phyloP scores from a whole-genome alignment of 2,329 filamentous ascomycete species.

The Talaromyces sp. region DNA sequence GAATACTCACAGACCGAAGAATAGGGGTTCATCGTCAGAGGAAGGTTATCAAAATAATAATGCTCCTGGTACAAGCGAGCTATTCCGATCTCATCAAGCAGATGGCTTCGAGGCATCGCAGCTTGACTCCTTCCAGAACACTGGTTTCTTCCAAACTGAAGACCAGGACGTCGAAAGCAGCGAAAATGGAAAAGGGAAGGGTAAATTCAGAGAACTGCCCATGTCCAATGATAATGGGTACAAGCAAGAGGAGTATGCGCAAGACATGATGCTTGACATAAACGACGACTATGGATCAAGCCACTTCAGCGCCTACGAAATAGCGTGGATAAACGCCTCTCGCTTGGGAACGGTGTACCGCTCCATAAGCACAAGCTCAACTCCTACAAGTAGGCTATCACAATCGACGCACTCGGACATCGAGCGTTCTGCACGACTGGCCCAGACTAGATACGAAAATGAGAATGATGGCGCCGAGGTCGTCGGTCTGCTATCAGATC shows the following conservation, averaged over 20 bases:
- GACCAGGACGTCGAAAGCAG: background rate
- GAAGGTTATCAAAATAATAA: background rate
- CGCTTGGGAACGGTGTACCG: constrained; percentile 5
- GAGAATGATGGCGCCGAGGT: constrained; percentile 41
- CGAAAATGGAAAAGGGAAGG: background rate
- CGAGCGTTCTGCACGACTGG: background rate
- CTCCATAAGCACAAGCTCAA: constrained; percentile 16
- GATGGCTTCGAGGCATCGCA: background rate
- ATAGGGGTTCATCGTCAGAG: background rate
- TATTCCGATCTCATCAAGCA: background rate
- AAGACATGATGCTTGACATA: background rate
- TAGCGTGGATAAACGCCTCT: constrained; percentile 16
- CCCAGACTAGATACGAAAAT: background rate
- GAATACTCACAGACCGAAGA: background rate
- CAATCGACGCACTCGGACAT: background rate
- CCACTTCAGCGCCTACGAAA: constrained; percentile 7
- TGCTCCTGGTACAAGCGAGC: too few species aligned
- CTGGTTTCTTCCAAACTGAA: background rate
- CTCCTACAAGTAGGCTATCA: background rate
- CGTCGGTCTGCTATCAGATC: constrained; percentile 36
- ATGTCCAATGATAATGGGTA: background rate
- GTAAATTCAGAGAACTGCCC: background rate
- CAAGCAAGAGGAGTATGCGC: background rate
- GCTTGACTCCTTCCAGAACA: background rate
- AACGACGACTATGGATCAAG: background rate